Conservation (phyloP, 2,329 filamentous ascomycete genomes). For the Colletotrichum coccodes region DNA sequence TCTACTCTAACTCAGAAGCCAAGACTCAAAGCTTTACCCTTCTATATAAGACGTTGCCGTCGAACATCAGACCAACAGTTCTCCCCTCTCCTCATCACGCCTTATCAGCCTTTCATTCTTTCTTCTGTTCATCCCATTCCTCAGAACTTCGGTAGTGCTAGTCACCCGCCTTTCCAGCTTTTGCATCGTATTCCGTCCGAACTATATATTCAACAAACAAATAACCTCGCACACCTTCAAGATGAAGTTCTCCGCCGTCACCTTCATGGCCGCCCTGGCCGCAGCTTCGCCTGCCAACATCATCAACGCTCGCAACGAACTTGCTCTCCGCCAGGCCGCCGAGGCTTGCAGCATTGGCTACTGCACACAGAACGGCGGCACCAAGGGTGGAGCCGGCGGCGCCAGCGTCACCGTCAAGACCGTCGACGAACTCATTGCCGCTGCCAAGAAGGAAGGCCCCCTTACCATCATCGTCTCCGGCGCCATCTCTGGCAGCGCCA, state of each 20-base stretch:
- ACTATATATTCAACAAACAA: neutral
- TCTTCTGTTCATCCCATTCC: conserved; percentile 1
- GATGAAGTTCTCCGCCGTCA: conserved; percentile 32
- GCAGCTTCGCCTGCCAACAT: conserved; percentile 28
- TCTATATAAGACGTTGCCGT: conserved; percentile 15
- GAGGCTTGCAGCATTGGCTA: conserved; percentile 40
- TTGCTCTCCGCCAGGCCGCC: conserved; percentile 31
- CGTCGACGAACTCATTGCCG: conserved; percentile 39
- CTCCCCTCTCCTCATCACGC: neutral
- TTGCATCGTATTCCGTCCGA: neutral
- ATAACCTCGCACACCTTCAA: conserved; percentile 28
- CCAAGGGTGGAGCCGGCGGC: conserved; percentile 42
- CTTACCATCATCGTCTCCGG: conserved; percentile 43
- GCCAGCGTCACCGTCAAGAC: conserved; percentile 41
- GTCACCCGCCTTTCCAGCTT: neutral
- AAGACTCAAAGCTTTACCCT: neutral
- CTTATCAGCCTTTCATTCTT: conserved; percentile 2
- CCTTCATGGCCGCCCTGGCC: conserved; percentile 28
- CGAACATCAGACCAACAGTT: neutral
- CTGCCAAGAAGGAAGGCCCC: conserved; percentile 38
- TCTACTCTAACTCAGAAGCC: neutral
- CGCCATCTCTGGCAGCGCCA: conserved; percentile 38
- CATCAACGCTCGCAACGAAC: conserved; percentile 25
- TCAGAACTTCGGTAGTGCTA: conserved; percentile 12
- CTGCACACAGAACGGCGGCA: conserved; percentile 45